Conservation (phyloP, 2,329 filamentous ascomycete genomes). For the Xylaria sp. region DNA sequence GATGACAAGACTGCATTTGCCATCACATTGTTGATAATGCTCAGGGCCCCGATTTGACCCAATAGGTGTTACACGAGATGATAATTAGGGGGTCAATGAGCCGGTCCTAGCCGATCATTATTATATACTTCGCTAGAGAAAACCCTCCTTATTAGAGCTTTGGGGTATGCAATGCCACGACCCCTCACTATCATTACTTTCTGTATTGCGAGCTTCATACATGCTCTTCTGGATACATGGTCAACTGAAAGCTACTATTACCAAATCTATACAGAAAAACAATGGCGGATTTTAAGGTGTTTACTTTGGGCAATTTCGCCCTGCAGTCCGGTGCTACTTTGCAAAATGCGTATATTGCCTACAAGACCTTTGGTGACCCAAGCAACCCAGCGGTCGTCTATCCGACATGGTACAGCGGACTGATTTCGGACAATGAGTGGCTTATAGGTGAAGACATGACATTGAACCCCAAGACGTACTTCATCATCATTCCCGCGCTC, state of each 20-base stretch:
- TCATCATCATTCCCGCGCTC: conserved; percentile 74
- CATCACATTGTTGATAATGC: not conserved
- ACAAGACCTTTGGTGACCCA: conserved; percentile 77
- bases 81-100: not conserved
- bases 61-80: not conserved
- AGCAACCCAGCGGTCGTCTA: conserved; percentile 76
- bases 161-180: not conserved
- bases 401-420: conserved; percentile 75
- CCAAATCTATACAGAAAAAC: not conserved
- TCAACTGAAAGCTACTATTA: not conserved
- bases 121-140: not conserved
- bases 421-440: conserved; percentile 79
- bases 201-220: not conserved
- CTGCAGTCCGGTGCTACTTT: conserved; percentile 73
- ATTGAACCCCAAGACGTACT: conserved; percentile 65
- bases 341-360: conserved; percentile 74
- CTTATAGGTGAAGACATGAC: conserved; percentile 74
- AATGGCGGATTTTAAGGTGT: conserved; percentile 47
- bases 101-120: not conserved
- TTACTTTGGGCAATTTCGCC: conserved; percentile 71
- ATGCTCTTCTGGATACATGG: not conserved
- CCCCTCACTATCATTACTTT: not conserved
- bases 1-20: not conserved
- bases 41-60: not conserved
- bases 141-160: not conserved